phyloP scores from a whole-genome alignment of 441 rosid genomes.

The Kokia cookei region DNA sequence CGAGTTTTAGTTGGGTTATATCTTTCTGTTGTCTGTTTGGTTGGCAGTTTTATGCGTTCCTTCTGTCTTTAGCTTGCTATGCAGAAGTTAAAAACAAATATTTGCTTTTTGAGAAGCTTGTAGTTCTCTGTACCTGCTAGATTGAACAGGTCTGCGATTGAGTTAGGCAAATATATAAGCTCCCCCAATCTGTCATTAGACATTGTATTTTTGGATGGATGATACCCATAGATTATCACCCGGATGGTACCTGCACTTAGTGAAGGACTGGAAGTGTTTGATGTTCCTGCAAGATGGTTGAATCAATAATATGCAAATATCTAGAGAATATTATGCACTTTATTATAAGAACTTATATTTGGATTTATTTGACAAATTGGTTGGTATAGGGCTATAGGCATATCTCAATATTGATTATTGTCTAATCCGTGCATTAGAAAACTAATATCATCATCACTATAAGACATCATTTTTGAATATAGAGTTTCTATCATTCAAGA shows the following conservation, averaged over 20 bases:
- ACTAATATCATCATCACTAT: neutral
- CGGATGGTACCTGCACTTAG: slow-evolving; percentile 31
- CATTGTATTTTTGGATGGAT: slow-evolving; percentile 37
- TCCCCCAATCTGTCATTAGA: slow-evolving; percentile 41
- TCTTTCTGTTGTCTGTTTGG: neutral
- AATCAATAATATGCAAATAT: neutral
- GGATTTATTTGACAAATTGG: neutral
- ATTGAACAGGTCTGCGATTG: slow-evolving; percentile 57
- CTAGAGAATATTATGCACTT: neutral
- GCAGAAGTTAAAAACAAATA: neutral
- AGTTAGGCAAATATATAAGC: slow-evolving; percentile 60
- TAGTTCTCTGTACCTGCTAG: slow-evolving; percentile 51
- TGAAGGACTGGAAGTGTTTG: slow-evolving; percentile 17
- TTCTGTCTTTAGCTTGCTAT: neutral
- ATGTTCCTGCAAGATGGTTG: slow-evolving; percentile 34
- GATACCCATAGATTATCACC: slow-evolving; percentile 69
- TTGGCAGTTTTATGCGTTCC: neutral
- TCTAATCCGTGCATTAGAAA: neutral
- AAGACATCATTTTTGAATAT: neutral
- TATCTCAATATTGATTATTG: neutral
- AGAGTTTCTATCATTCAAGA: neutral
- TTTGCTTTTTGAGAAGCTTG: slow-evolving; percentile 10
- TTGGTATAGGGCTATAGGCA: neutral
- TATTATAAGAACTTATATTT: neutral
- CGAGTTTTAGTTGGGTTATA: neutral